Conservation (phyloP, 495 filamentous ascomycete genomes). For the Platismatia glauca region DNA sequence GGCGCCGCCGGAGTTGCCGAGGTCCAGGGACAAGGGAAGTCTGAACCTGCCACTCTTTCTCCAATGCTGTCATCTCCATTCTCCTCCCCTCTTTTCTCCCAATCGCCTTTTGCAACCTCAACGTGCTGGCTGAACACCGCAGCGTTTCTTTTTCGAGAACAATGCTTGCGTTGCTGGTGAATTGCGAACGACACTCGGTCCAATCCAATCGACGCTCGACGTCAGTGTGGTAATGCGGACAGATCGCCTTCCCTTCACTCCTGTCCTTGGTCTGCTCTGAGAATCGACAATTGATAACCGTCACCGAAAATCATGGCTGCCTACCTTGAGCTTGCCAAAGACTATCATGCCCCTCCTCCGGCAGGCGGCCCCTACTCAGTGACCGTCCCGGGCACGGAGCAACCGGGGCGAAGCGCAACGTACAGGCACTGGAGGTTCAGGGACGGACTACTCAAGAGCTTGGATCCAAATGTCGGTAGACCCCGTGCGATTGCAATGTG, state of each 20-base stretch:
- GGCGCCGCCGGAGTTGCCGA: not conserved
- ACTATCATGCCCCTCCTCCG: constrained; percentile 36
- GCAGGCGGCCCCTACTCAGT: constrained; percentile 46
- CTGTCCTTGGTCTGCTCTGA: not conserved
- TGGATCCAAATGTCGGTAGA: constrained; percentile 57
- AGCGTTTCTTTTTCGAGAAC: no score
- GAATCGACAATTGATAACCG: not conserved
- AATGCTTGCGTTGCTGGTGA: not conserved
- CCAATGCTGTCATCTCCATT: not conserved
- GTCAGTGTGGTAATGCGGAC: not conserved
- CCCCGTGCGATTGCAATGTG: not conserved
- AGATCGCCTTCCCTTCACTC: not conserved
- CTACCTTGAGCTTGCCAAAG: constrained; percentile 36
- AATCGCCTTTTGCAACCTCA: no score
- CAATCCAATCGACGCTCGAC: not conserved
- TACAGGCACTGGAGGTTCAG: constrained; percentile 77
- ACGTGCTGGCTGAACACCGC: no score
- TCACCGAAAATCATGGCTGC: constrained; percentile 7
- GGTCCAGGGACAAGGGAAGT: not conserved
- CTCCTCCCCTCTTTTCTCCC: no score
- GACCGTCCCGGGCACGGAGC: constrained; percentile 62
- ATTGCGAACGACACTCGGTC: not conserved
- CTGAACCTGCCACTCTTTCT: not conserved
- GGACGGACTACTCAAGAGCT: constrained; percentile 61
- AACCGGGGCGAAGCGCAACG: constrained; percentile 60